phyloP scores from a whole-genome alignment of 83 land plant genomes.

The Thuja plicata region DNA sequence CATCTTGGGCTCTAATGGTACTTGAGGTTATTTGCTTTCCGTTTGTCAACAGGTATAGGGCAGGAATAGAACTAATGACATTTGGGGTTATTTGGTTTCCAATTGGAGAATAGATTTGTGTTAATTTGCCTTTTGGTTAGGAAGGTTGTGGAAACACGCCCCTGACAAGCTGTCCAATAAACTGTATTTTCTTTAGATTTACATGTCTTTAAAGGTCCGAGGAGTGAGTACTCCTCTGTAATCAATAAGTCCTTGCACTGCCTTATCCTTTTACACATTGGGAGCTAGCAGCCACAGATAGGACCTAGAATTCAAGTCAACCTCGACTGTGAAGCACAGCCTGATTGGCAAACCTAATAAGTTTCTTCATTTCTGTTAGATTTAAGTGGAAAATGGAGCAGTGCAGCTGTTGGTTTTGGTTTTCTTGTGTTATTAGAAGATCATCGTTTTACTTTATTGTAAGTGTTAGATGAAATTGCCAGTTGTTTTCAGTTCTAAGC shows the following conservation, averaged over 20 bases:
- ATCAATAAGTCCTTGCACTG: background rate
- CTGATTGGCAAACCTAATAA: background rate
- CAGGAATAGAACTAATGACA: background rate
- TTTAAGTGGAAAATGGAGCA: background rate
- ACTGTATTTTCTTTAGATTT: background rate
- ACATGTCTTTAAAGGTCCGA: background rate
- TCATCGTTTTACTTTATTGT: background rate
- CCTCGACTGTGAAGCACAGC: background rate
- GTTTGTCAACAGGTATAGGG: background rate
- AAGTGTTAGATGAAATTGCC: background rate
- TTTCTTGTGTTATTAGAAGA: background rate
- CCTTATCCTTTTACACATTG: background rate
- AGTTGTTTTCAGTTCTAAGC: background rate
- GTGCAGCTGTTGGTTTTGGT: background rate
- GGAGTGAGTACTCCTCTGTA: background rate
- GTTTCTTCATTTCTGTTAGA: background rate
- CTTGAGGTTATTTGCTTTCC: background rate
- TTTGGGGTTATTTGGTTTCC: background rate
- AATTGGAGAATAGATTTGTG: background rate
- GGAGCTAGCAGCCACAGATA: background rate
- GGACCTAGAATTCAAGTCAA: background rate
- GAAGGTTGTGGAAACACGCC: background rate
- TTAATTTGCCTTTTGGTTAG: background rate
- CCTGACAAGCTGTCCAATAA: background rate
- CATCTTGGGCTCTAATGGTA: background rate